These are phyloP conservation scores for Hapsidospora chrysogenum DNA, from an alignment of 495 filamentous ascomycete genomes.

Conservation along the genomic window DNA sequence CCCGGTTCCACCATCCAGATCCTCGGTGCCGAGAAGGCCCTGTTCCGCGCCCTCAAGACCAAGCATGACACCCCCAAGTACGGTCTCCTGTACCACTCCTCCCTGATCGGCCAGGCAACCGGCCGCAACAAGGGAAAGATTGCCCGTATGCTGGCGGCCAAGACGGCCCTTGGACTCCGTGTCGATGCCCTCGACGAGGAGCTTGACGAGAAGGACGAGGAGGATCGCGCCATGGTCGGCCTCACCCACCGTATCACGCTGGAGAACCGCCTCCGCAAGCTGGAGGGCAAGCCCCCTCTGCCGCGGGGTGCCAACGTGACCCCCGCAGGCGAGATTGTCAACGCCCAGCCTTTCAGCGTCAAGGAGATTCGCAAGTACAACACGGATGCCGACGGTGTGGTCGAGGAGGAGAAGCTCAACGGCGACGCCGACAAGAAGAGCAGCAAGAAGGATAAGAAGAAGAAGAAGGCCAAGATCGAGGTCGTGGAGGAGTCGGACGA, in stretches of 20 bases:
- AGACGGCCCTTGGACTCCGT: constrained; percentile 81
- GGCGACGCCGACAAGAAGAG: constrained; percentile 74
- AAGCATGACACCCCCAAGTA: constrained; percentile 99
- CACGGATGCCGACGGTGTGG: constrained; percentile 74
- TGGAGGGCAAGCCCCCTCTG: constrained; percentile 84
- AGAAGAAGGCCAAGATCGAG: constrained; percentile 35
- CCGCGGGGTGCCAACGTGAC: constrained; percentile 58
- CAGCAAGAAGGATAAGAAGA: constrained; percentile 46
- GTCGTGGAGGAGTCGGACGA: constrained; percentile 14
- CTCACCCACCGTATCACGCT: constrained; percentile 57
- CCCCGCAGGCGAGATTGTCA: constrained; percentile 44
- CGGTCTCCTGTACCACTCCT: constrained; percentile 96
- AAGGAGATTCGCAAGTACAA: constrained; percentile 97
- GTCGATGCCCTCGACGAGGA: constrained; percentile 79
- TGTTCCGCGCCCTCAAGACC: constrained; percentile 96
- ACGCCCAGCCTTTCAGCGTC: constrained; percentile 69
- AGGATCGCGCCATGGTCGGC: constrained; percentile 67
- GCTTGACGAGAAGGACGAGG: constrained; percentile 60
- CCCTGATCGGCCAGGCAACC: constrained; percentile 86
- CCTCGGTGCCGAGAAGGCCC: constrained; percentile 93
- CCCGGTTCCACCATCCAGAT: constrained; percentile 95
- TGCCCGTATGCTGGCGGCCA: constrained; percentile 84
- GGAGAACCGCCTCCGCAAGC: constrained; percentile 63
- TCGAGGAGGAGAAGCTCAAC: constrained; percentile 48
- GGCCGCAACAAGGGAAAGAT: constrained; percentile 99